Base-by-base conservation (phyloP, 78 protist genomes). In the Monosiga brevicollis region DNA sequence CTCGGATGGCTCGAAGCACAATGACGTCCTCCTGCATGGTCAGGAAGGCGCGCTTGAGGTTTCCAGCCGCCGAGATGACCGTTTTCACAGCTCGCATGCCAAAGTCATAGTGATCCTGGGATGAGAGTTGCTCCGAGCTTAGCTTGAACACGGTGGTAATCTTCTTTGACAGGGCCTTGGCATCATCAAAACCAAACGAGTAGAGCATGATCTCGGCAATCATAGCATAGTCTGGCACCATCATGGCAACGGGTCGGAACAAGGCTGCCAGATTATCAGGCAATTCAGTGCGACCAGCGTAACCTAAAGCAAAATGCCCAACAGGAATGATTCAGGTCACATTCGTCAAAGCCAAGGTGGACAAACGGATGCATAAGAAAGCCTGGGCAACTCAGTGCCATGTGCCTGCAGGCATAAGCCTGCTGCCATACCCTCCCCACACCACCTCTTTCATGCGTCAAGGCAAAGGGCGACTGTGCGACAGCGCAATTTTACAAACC, bases 1-100 rank as follows among this genome's bases (percentile, higher is more conserved):
- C 98, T 3, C 89, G 78, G n/a, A 96, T 86, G 0, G 97, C 94
- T 0, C 94, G 90, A 6, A 93, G 87, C 76, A 96, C 81, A 22
- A 91, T 62, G 38, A 88, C 78, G 32, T 90, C 94, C 81, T 96
- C 97, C 20, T 39, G 76, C 73, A 49, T 34, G 29, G 55, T 49
- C 0, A 95, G 93, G 40, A 42, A 0, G 37, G 40, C 75, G 1
- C 88, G 75, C 87, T 93, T 95, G 87, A 88, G 89, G 43, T 83
- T 37, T 23, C 97, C 97, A 11, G 97, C 97, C 0, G 92, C 86
- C 0, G 75, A 29, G 70, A 94, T 90, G 75, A 94, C 97, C 0
- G 97, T 88, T 78, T 92, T 92, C 70, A 94, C 95, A 26, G 97
- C 97, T 2, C 97, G 87, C 97, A 92, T 94, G n/a, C 95, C 97